Evolutionary conservation across 1,284 basidiomycete genomes (phyloP).

Genomic region (Ceratobasidium sp.): DNA sequence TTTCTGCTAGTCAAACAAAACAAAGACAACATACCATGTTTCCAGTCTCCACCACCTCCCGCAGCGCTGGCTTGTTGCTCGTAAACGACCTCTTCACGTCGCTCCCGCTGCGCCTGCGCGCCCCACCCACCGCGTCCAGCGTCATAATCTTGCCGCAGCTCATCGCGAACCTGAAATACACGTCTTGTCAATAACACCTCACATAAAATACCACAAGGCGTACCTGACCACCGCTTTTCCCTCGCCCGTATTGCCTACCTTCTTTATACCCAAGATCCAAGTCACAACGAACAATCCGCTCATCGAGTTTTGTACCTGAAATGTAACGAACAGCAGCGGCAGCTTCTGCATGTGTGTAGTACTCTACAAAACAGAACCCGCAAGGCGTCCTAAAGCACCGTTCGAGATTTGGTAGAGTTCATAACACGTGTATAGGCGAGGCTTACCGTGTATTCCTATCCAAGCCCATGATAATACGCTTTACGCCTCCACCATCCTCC

Average conservation of each 20-base stretch:
- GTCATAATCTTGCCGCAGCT: slow-evolving; percentile 97
- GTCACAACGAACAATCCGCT: slow-evolving; percentile 98
- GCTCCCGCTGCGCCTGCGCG: slow-evolving; percentile 82
- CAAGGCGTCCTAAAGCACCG: slow-evolving; percentile 84
- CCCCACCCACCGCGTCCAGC: slow-evolving; percentile 98
- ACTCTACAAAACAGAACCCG: slow-evolving; percentile 99
- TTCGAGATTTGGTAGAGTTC: background rate
- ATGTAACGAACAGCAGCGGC: slow-evolving; percentile 94
- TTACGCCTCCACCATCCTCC: slow-evolving; percentile 94
- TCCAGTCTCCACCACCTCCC: slow-evolving; percentile 87
- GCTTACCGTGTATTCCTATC: slow-evolving; percentile 92
- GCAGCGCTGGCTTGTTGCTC: slow-evolving; percentile 69
- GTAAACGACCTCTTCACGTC: slow-evolving; percentile 91
- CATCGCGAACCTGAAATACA: slow-evolving; percentile 77
- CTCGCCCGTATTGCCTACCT: slow-evolving; percentile 96
- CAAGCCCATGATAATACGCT: slow-evolving; percentile 99
- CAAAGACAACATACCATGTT: slow-evolving; percentile 29
- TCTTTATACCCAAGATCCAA: slow-evolving; percentile 98
- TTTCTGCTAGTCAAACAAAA: background rate
- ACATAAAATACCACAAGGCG: slow-evolving; percentile 29
- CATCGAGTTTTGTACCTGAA: slow-evolving; percentile 98
- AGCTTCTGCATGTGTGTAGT: slow-evolving; percentile 96
- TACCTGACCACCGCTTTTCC: slow-evolving; percentile 96
- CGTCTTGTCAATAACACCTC: background rate
- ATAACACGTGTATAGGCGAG: background rate